Evolutionary conservation across 2,329 filamentous ascomycete species (phyloP).

Genomic region (Dryadomyces sulphureus): DNA sequence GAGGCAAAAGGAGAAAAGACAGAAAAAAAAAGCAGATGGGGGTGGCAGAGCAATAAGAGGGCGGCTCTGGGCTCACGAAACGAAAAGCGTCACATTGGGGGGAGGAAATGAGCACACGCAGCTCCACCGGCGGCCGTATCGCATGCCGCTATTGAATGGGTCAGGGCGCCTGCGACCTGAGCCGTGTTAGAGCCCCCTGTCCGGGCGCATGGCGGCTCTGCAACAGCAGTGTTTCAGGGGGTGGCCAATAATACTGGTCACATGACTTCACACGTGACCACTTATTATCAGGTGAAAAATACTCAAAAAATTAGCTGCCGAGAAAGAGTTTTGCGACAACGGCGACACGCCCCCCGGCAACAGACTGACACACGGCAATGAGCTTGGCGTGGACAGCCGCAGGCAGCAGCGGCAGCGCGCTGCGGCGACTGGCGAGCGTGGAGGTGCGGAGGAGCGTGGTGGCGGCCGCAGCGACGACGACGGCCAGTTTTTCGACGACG

Average conservation of each 20-base stretch:
- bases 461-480: background rate
- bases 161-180: too few relatives aligned
- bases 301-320: constrained; percentile 10
- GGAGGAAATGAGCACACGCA: background rate
- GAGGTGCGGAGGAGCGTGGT: background rate
- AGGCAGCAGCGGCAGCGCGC: constrained; percentile 4
- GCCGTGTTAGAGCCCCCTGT: too few relatives aligned
- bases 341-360: background rate
- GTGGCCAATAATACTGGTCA: background rate
- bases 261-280: too few relatives aligned
- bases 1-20: background rate
- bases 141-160: too few relatives aligned
- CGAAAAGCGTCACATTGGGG: constrained; percentile 13
- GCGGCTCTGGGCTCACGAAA: constrained; percentile 11
- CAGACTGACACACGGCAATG: constrained; percentile 4
- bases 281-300: too few relatives aligned
- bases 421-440: constrained; percentile 8
- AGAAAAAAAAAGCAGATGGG: background rate
- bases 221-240: constrained; percentile 26
- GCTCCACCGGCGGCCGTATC: background rate
- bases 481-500: background rate
- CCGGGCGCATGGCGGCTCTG: constrained; percentile 2
- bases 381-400: constrained; percentile 8
- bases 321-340: background rate
- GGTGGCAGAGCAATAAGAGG: constrained; percentile 1